Evolutionary conservation across 257 asterid species (phyloP), one percentile per base, ranked within the genome.

Genomic region (Nicotiana tomentosiformis): DNA sequence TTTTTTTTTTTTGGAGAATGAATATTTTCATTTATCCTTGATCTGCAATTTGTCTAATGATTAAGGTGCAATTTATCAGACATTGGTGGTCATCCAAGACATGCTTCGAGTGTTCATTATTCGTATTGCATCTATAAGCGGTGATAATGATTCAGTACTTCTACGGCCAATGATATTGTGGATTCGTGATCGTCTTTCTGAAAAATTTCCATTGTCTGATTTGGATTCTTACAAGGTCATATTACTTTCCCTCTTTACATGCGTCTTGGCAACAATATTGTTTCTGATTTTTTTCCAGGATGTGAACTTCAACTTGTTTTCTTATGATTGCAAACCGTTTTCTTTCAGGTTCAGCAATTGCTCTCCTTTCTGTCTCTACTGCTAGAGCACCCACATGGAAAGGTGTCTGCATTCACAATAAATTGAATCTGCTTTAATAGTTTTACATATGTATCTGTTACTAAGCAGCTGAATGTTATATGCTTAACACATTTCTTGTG

Each of bases 381-480:
- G 78, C 84, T 93, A 91, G 98, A 96, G 87, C 99, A 96, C 87
- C 98, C 98, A 68, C 85, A 87, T 88, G 97, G 98, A 39, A 94
- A 96, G 98, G 99, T 96, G 79, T 81, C 80, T 82, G 78, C 43
- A 5, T 78, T 35, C 32, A 74, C 39, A 56, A 35, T 51, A 46
- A 79, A 17, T 79, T 78, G 65, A 85, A 33, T 76, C 64, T 49
- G 46, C 80, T 51, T 20, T 8, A 60, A 61, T 61, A 61, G 67
- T 9, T 61, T 8, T 66, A 8, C 23, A 23, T 69, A 10, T 61
- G 33, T 61, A 23, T 61, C 67, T 61, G 66, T 61, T 61, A 76
- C 79, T 51, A 51, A 76, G 80, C 29, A 15, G 80, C 80, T 76
- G 64, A 49, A 49, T 78, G 78, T 82, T 81, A 65, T 66, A 80